Evolutionary conservation across 345 rosid species (phyloP), one percentile per base, ranked within the genome.

Genomic region (Bruguiera gymnorhiza): DNA sequence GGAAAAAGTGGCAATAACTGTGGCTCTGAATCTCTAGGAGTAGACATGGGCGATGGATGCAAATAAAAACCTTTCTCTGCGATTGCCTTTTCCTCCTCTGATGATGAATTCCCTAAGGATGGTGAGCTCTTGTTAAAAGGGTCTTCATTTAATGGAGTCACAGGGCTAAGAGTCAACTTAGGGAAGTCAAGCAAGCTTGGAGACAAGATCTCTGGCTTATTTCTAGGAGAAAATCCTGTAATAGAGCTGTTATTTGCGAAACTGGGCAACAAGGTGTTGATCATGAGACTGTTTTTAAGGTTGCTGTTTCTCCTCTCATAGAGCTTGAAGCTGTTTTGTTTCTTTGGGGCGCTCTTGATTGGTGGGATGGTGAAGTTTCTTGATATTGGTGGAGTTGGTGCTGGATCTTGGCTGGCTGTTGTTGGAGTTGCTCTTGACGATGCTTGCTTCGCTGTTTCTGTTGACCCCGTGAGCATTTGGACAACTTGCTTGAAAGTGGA

Each of bases 131-230:
- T 85, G 59, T 83, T 79, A 37, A 91, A 88, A 18, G 92, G 86
- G 76, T 91, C 96, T 9, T 81, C 87, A 23, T 78, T 68, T 52
- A 97, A 90, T 23, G 99, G 94, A 39, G 94, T 96, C 21, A 97
- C 98, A 53, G 97, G 92, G n/a, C 76, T 83, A 20, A 95, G 91
- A 1, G 89, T 87, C 11, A 95, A 89, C 73, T 86, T 92, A 0
- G 99, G 98, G 74, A 95, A 95, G 30, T 92, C 96, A 55, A 95
- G 97, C 87, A 89, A 70, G 75, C 96, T 90, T 19, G 99, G 99
- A 19, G 99, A 95, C 77, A 92, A 69, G 78, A 92, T 86, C 81
- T 92, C 99, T 2, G 70, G 73, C 65, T 66, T 69, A 34, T 84
- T 86, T 56, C 91, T 79, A 9, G 97, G 93, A 29, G 97, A 90